Percentiles rank a stretch among this genome's conserved stretches.
These are phyloP conservation scores for Chalciporus sp. DNA, from an alignment of 1,284 basidiomycete genomes.

Conservation along the genomic window DNA sequence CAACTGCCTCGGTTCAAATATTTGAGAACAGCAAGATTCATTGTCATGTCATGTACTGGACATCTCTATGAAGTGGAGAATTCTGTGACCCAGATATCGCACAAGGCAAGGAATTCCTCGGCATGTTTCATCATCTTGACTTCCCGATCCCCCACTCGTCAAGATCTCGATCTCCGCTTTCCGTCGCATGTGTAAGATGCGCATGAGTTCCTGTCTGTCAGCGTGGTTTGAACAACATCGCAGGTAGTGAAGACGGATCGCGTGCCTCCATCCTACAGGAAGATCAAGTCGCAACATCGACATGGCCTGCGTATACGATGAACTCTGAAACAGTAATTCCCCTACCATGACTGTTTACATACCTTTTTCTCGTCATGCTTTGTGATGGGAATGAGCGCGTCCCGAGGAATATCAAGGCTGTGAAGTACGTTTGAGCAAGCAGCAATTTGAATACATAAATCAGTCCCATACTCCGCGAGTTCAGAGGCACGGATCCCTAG, in stretches of 20 bases:
- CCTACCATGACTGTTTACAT: slow-evolving; percentile 8
- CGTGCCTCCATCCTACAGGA: slow-evolving; percentile 75
- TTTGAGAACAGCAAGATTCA: neutral
- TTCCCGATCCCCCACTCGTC: slow-evolving; percentile 19
- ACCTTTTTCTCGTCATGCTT: slow-evolving; percentile 77
- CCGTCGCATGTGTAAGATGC: slow-evolving; percentile 75
- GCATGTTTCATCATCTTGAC: slow-evolving; percentile 3
- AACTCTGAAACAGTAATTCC: slow-evolving; percentile 3
- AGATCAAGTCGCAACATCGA: slow-evolving; percentile 63
- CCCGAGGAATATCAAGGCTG: slow-evolving; percentile 63
- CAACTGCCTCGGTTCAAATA: too few species aligned
- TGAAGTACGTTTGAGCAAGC: neutral
- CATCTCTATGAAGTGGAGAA: slow-evolving; percentile 32
- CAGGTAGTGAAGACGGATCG: slow-evolving; percentile 9
- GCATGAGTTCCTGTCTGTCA: slow-evolving; percentile 71
- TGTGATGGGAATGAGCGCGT: slow-evolving; percentile 70
- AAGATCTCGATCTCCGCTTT: slow-evolving; percentile 92
- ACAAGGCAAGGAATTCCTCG: slow-evolving; percentile 23
- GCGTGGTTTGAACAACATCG: neutral
- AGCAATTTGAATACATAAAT: neutral
- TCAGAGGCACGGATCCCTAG: slow-evolving; percentile 78
- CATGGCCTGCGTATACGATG: slow-evolving; percentile 52
- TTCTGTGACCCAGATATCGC: slow-evolving; percentile 31
- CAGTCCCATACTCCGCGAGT: slow-evolving; percentile 49
- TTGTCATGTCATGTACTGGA: slow-evolving; percentile 10